phyloP scores from a whole-genome alignment of 352 stramenopile genomes.

The Globisporangium yorkense region DNA sequence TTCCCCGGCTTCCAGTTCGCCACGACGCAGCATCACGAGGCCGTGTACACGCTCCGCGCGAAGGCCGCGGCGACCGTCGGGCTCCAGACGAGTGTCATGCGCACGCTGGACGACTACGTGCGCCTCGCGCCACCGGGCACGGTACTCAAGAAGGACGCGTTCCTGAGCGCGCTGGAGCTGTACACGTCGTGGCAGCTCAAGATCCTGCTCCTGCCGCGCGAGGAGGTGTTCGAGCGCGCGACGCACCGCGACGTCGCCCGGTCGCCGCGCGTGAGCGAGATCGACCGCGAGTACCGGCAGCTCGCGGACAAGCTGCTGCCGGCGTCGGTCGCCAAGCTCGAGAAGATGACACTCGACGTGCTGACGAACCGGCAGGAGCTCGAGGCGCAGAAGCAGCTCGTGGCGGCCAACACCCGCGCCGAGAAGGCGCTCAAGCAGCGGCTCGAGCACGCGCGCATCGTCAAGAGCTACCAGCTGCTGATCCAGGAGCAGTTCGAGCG shows the following conservation, averaged over 20 bases:
- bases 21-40: conserved; percentile 34
- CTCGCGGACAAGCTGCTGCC: conserved; percentile 11
- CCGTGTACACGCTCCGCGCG: conserved; percentile 49
- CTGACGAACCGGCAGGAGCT: conserved; percentile 17
- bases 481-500: conserved; percentile 39
- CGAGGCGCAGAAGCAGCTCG: conserved; percentile 16
- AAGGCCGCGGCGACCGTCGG: conserved; percentile 59
- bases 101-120: conserved; percentile 62
- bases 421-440: conserved; percentile 34
- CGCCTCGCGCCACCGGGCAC: conserved; percentile 12
- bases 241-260: conserved; percentile 30
- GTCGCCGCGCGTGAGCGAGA: conserved; percentile 38
- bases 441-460: conserved; percentile 29
- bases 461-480: conserved; percentile 43
- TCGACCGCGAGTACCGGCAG: conserved; percentile 29
- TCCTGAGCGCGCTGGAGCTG: conserved; percentile 46
- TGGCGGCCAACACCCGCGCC: conserved; percentile 20
- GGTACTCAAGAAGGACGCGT: conserved; percentile 27
- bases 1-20: conserved; percentile 47
- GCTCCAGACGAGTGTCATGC: conserved; percentile 31
- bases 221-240: conserved; percentile 31
- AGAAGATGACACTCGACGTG: conserved; percentile 9
- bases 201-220: conserved; percentile 38
- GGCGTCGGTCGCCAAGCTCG: conserved; percentile 1
- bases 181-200: conserved; percentile 49